phyloP scores from a whole-genome alignment of 2,329 filamentous ascomycete genomes.

The Tolypocladium tundrense region DNA sequence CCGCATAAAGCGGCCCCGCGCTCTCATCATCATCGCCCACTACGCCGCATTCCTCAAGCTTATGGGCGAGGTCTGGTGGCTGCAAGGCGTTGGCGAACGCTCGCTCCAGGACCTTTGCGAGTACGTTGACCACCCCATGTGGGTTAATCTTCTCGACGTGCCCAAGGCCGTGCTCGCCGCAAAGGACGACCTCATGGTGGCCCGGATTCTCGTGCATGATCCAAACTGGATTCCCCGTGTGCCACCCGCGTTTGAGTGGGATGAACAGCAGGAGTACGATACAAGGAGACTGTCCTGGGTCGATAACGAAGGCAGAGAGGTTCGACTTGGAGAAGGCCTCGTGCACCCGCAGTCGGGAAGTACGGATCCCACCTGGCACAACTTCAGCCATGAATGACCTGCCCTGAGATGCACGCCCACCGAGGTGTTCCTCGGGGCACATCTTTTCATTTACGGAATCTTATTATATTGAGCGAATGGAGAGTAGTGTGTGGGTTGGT shows the following conservation, averaged over 20 bases:
- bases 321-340: neutral
- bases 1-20: constrained; percentile 29
- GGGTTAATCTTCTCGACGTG: constrained; percentile 12
- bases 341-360: neutral
- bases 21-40: constrained; percentile 41
- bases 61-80: constrained; percentile 37
- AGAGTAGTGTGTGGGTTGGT: neutral
- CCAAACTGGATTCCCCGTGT: constrained; percentile 24
- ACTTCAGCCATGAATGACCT: neutral
- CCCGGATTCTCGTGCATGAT: constrained; percentile 33
- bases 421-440: neutral
- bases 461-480: neutral
- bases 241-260: neutral
- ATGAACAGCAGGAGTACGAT: neutral
- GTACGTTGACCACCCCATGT: constrained; percentile 28
- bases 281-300: constrained; percentile 3
- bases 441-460: neutral
- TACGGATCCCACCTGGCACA: neutral
- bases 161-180: constrained; percentile 28
- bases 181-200: constrained; percentile 23
- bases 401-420: neutral
- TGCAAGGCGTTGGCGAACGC: constrained; percentile 32
- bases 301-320: constrained; percentile 3
- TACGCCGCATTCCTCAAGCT: constrained; percentile 42
- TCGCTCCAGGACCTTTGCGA: constrained; percentile 34